These are phyloP conservation scores for Colletotrichum navitas DNA, from an alignment of 2,329 filamentous ascomycete genomes.

Conservation along the genomic window DNA sequence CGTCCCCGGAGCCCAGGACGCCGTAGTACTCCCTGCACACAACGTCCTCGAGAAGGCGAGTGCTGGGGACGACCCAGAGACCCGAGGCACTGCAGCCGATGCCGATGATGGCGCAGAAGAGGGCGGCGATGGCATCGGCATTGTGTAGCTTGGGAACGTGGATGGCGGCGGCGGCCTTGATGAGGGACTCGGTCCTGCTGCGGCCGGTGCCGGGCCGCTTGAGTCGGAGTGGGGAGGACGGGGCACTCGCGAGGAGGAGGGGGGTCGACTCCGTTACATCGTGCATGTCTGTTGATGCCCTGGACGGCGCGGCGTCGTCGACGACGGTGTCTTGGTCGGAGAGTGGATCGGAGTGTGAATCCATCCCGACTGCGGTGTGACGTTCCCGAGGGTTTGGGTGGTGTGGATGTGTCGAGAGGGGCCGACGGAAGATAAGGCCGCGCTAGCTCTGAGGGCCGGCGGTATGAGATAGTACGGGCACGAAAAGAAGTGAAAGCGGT, in stretches of 20 bases:
- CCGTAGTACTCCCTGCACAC: slow-evolving; percentile 55
- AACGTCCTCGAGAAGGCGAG: slow-evolving; percentile 55
- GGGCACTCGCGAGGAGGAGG: slow-evolving; percentile 8
- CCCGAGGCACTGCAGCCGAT: slow-evolving; percentile 47
- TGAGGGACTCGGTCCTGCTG: slow-evolving; percentile 28
- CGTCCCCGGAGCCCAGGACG: slow-evolving; percentile 43
- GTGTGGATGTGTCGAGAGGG: not conserved
- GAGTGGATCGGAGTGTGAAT: slow-evolving; percentile 10
- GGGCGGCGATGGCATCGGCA: slow-evolving; percentile 46
- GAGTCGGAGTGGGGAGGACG: not conserved
- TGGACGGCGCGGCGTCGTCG: slow-evolving; percentile 9
- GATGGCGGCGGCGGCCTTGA: slow-evolving; percentile 21
- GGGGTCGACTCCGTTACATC: slow-evolving; percentile 32
- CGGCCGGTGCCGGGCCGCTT: slow-evolving; percentile 16
- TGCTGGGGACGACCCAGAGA: slow-evolving; percentile 50
- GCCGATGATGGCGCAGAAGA: slow-evolving; percentile 51
- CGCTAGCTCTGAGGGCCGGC: not conserved
- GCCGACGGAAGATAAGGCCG: not conserved
- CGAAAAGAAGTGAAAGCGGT: not conserved
- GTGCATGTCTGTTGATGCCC: not conserved
- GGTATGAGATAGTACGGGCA: not conserved
- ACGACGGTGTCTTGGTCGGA: slow-evolving; percentile 20
- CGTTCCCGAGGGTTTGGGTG: not conserved
- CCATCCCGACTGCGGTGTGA: slow-evolving; percentile 30
- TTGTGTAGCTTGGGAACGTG: slow-evolving; percentile 46